A percentile compares a stretch with the other conserved stretches of the same genome.
These are phyloP conservation scores for Talaromyces liani DNA, from an alignment of 495 filamentous ascomycete species.

Conservation along the genomic window DNA sequence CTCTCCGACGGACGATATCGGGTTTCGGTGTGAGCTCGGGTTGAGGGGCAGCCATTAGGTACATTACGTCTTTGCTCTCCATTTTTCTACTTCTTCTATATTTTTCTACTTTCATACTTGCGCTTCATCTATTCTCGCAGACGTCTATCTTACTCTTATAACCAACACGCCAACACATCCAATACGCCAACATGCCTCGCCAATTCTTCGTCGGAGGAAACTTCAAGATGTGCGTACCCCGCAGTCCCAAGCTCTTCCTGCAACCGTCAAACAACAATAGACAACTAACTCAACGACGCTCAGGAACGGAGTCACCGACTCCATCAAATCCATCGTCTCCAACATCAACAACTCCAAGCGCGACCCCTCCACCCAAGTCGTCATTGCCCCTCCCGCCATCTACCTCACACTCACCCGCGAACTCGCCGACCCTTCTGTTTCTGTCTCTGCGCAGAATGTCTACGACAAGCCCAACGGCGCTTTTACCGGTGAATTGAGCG, in stretches of 20 bases:
- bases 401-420: conserved; percentile 83
- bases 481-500: conserved; percentile 93
- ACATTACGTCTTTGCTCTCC: background rate
- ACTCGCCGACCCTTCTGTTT: conserved; percentile 58
- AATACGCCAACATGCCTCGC: conserved; percentile 61
- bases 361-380: conserved; percentile 59
- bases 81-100: background rate
- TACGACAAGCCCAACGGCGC: conserved; percentile 95
- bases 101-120: background rate
- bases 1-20: conserved; percentile 3
- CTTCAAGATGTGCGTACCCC: conserved; percentile 80
- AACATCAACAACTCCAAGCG: conserved; percentile 72
- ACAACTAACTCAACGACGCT: background rate
- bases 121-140: background rate
- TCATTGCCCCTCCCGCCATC: conserved; percentile 82
- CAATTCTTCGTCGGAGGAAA: conserved; percentile 99
- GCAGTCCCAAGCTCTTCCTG: conserved; percentile 10
- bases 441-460: conserved; percentile 90
- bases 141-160: background rate
- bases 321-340: conserved; percentile 79
- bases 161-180: background rate
- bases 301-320: conserved; percentile 87
- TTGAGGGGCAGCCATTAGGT: background rate
- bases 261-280: background rate
- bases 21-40: conserved; percentile 4